Conservation (phyloP, 179 eudicot species). For the Spinacia oleracea region DNA sequence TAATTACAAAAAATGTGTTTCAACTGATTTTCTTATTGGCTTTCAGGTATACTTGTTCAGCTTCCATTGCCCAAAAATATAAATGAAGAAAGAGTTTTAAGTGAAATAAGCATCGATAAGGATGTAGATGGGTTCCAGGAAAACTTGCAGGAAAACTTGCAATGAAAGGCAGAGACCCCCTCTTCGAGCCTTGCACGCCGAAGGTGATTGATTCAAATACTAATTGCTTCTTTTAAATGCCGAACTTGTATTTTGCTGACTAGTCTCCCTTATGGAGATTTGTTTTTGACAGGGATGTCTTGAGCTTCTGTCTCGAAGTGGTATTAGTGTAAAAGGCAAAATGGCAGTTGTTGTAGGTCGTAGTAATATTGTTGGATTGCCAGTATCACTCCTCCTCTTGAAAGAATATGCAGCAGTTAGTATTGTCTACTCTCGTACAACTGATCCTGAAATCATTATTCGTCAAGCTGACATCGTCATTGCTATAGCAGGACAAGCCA, state of each 20-base stretch:
- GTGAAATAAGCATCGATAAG: slow-evolving; percentile 81
- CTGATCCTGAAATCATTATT: slow-evolving; percentile 61
- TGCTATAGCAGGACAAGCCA: slow-evolving; percentile 94
- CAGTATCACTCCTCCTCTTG: slow-evolving; percentile 80
- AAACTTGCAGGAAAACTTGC: slow-evolving; percentile 96
- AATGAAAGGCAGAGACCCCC: slow-evolving; percentile 97
- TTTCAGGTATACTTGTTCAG: slow-evolving; percentile 89
- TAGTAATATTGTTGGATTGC: slow-evolving; percentile 92
- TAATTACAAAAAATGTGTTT: slow-evolving; percentile 3
- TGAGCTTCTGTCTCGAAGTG: slow-evolving; percentile 78
- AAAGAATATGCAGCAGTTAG: slow-evolving; percentile 92
- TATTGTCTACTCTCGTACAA: slow-evolving; percentile 79
- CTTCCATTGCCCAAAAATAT: slow-evolving; percentile 96
- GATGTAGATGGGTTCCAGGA: slow-evolving; percentile 99
- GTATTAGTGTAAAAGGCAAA: slow-evolving; percentile 75
- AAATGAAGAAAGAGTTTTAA: slow-evolving; percentile 77
- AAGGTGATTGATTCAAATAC: slow-evolving; percentile 46
- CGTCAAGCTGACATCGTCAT: slow-evolving; percentile 91
- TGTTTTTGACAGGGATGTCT: slow-evolving; percentile 70
- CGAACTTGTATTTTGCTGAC: not conserved
- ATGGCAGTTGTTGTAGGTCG: slow-evolving; percentile 94
- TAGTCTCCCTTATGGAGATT: not conserved
- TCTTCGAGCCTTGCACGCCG: slow-evolving; percentile 95
- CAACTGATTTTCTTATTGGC: slow-evolving; percentile 2
- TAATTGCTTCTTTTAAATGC: not conserved